Evolutionary conservation across 164 flowering plant species (phyloP), one percentile per base, ranked within the genome.

Genomic region (Tetrastigma voinierianum): DNA sequence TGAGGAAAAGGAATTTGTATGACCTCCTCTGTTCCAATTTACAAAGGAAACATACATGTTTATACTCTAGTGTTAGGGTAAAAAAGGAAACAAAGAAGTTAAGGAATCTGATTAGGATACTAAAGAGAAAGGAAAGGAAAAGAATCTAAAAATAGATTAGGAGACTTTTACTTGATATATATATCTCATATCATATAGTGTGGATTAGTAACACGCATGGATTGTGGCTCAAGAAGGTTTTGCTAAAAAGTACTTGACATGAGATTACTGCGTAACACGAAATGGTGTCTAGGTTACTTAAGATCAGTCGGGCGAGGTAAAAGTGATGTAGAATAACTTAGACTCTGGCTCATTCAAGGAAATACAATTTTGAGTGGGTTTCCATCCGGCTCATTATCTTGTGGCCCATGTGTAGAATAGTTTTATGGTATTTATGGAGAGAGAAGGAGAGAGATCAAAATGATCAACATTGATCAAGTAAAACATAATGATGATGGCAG

Each of bases 211-310:
- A 81, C 66, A 47, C 97, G 90, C 7, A 68, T 78, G 64, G 94
- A 83, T 71, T 75, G 74, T 8, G 85, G 73, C 70, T 85, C 77
- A 71, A 63, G 57, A 46, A 95, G 89, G 72, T 75, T 88, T 62
- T 88, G 90, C 74, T n/a, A n/a, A 81, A 74, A 72, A 95, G 86
- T 25, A 92, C 99, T 51, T 92, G 91, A 65, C 25, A 90, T 61
- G 60, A 90, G 82, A 77, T 95, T 92, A 62, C 98, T 92, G 83
- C 67, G 71, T 19, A 62, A 13, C 40, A 32, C 40, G 40, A 32
- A 32, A 32, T 32, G 40, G 3, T 32, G 40, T 32, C 40, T 32
- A 32, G 40, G 3, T 4, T 32, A 32, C 17, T 16, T n/a, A n/a
- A n/a, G n/a, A n/a, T n/a, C n/a, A n/a, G n/a, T n/a, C n/a, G n/a